Evolutionary conservation across 768 basidiomycete genomes (phyloP).

Genomic region (Panaeolus cyanescens): DNA sequence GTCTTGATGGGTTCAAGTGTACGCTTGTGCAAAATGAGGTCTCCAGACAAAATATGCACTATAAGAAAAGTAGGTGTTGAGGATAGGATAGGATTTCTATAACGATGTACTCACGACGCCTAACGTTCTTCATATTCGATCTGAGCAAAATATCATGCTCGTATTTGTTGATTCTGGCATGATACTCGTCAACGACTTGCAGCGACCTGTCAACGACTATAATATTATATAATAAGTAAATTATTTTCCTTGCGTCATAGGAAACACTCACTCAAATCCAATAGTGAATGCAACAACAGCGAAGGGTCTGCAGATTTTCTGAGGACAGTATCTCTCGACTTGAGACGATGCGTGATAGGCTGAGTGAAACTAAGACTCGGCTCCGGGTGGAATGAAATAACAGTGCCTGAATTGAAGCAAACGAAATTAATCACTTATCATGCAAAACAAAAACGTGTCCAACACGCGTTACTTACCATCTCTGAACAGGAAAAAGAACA

Average conservation of each 20-base stretch:
- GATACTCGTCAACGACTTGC: conserved; percentile 70
- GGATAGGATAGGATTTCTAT: background rate
- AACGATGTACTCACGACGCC: conserved; percentile 44
- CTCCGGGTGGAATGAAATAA: conserved; percentile 59
- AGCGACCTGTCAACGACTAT: conserved; percentile 69
- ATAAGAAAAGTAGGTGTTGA: background rate
- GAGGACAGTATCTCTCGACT: conserved; percentile 58
- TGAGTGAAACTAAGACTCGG: conserved; percentile 48
- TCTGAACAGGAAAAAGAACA: conserved; percentile 69
- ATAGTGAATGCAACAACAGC: conserved; percentile 65
- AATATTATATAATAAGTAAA: background rate
- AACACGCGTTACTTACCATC: conserved; percentile 46
- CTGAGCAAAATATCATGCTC: conserved; percentile 62
- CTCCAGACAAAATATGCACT: conserved; percentile 80
- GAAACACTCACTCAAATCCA: conserved; percentile 52
- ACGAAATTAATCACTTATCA: no score
- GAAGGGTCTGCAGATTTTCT: conserved; percentile 67
- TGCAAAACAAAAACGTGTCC: background rate
- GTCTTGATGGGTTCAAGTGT: conserved; percentile 74
- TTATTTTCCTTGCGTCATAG: background rate
- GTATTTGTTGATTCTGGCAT: conserved; percentile 59
- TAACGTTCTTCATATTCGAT: conserved; percentile 63
- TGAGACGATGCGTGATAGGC: conserved; percentile 60
- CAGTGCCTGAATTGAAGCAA: conserved; percentile 47
- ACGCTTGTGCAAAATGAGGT: conserved; percentile 72